These are phyloP conservation scores for Senna siamea DNA, from an alignment of 306 rosid genomes.

Conservation along the genomic window DNA sequence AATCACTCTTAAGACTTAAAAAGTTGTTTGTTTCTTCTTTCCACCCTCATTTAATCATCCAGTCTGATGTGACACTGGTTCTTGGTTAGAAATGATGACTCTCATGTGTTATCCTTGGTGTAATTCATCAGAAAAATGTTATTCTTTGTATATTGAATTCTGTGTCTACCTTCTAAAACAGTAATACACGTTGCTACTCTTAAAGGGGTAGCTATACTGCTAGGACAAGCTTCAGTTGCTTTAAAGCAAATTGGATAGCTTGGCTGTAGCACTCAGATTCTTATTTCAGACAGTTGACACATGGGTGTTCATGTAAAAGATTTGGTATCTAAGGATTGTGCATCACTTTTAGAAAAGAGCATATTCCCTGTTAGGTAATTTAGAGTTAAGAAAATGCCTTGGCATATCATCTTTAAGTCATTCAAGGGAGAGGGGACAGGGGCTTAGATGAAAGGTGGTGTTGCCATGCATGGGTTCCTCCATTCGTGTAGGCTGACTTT, in stretches of 20 bases:
- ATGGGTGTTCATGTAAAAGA: no score
- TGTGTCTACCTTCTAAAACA: neutral
- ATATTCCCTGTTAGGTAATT: neutral
- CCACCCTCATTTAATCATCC: constrained; percentile 23
- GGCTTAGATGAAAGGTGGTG: neutral
- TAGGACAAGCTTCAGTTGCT: constrained; percentile 9
- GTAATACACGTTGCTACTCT: neutral
- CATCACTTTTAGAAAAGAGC: no score
- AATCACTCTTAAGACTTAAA: constrained; percentile 14
- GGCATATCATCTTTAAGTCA: neutral
- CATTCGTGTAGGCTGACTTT: neutral
- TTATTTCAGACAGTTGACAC: neutral
- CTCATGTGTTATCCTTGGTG: constrained; percentile 7
- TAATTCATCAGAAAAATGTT: neutral
- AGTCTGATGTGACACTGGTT: constrained; percentile 17
- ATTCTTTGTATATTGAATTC: constrained; percentile 24
- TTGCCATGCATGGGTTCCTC: neutral
- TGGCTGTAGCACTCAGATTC: neutral
- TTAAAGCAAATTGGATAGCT: neutral
- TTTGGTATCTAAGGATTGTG: no score
- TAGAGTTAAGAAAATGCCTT: neutral
- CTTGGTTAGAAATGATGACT: neutral
- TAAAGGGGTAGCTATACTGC: constrained; percentile 16
- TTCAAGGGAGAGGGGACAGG: neutral
- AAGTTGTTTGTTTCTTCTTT: constrained; percentile 18